Evolutionary conservation across 2,329 filamentous ascomycete genomes (phyloP).

Genomic region (Epichloe typhina): DNA sequence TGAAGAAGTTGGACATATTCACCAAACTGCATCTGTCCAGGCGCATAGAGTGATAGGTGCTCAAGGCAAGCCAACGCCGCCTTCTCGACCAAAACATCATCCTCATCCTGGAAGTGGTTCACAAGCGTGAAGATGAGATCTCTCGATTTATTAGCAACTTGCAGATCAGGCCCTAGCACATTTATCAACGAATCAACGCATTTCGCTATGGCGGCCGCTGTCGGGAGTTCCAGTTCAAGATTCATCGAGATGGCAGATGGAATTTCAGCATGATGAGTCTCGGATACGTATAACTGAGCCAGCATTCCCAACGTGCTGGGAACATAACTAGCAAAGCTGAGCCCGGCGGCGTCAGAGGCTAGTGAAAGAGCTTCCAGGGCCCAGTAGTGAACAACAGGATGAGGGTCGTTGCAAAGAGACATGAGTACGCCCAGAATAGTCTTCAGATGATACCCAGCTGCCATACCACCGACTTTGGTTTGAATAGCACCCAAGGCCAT

Average conservation of each 20-base stretch:
- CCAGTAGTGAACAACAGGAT: constrained; percentile 93
- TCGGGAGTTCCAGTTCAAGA: constrained; percentile 72
- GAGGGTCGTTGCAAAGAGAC: constrained; percentile 90
- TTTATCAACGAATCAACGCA: constrained; percentile 95
- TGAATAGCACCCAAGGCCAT: constrained; percentile 89
- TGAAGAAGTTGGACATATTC: constrained; percentile 78
- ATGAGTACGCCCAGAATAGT: constrained; percentile 97
- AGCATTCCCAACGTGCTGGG: constrained; percentile 86
- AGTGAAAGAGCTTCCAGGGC: constrained; percentile 77
- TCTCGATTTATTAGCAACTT: constrained; percentile 82
- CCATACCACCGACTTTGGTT: constrained; percentile 93
- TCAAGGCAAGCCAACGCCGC: constrained; percentile 76
- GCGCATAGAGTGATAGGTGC: constrained; percentile 83
- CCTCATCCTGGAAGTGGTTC: constrained; percentile 66
- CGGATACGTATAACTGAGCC: constrained; percentile 80
- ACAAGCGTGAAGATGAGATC: constrained; percentile 84
- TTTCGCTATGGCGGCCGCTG: constrained; percentile 68
- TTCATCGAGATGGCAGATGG: constrained; percentile 74
- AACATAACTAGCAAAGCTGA: constrained; percentile 85
- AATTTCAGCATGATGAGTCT: constrained; percentile 81
- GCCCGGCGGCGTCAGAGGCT: constrained; percentile 80
- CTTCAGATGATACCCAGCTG: constrained; percentile 88
- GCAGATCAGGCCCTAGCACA: constrained; percentile 85
- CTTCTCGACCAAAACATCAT: constrained; percentile 55
- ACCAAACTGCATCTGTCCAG: constrained; percentile 70